phyloP scores from a whole-genome alignment of 2,329 filamentous ascomycete genomes.

The Fusarium verrucosum region DNA sequence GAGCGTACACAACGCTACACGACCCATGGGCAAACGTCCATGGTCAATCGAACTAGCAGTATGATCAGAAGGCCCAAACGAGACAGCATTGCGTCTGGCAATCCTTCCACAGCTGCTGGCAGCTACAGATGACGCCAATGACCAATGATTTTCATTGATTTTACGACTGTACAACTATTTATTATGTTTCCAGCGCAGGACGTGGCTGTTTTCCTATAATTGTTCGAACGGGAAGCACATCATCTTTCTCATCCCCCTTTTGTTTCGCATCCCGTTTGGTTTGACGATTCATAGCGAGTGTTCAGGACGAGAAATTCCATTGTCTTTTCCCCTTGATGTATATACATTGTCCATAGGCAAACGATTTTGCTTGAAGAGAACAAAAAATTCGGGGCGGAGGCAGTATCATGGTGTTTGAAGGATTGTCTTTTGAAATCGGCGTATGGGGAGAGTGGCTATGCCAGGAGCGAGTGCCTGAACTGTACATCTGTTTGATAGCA shows the following conservation, averaged over 20 bases:
- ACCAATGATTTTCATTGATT: slow-evolving; percentile 41
- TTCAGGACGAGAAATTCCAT: slow-evolving; percentile 14
- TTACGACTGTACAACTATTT: slow-evolving; percentile 44
- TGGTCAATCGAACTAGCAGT: slow-evolving; percentile 58
- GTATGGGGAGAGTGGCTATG: slow-evolving; percentile 12
- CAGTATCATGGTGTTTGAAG: slow-evolving; percentile 29
- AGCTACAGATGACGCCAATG: slow-evolving; percentile 56
- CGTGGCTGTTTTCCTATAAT: slow-evolving; percentile 48
- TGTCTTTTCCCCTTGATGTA: slow-evolving; percentile 29
- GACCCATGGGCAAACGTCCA: slow-evolving; percentile 54
- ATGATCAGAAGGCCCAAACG: slow-evolving; percentile 56
- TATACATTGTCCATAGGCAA: slow-evolving; percentile 23
- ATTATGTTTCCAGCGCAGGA: slow-evolving; percentile 43
- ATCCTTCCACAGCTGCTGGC: slow-evolving; percentile 53
- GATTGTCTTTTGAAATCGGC: slow-evolving; percentile 28
- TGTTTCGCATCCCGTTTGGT: slow-evolving; percentile 27
- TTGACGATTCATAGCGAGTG: slow-evolving; percentile 41
- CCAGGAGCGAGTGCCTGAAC: slow-evolving; percentile 5
- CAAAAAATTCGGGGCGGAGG: slow-evolving; percentile 12
- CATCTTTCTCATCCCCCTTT: slow-evolving; percentile 12
- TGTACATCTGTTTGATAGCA: slow-evolving; percentile 14
- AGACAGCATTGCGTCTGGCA: slow-evolving; percentile 50
- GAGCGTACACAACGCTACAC: slow-evolving; percentile 52
- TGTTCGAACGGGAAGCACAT: slow-evolving; percentile 33
- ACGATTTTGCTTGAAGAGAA: slow-evolving; percentile 13